Evolutionary conservation across 768 basidiomycete species (phyloP).

Genomic region (Pseudohyphozyma bogoriensis): DNA sequence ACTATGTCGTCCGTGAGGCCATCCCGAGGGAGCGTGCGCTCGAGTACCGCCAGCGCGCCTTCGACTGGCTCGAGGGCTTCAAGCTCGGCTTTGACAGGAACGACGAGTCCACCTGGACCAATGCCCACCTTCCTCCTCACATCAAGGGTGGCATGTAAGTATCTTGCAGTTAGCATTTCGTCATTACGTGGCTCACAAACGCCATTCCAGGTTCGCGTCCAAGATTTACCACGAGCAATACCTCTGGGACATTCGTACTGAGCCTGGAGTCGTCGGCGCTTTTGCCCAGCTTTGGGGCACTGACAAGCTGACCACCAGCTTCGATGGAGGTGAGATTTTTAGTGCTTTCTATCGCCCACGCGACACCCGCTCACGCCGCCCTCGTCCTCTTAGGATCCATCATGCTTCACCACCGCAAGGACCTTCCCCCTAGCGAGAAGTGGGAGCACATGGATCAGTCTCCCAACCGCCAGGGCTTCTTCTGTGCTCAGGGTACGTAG

Average conservation of each 20-base stretch:
- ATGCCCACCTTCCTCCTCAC: slow-evolving; percentile 10
- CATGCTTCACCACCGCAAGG: neutral
- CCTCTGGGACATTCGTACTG: slow-evolving; percentile 21
- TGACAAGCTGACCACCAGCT: slow-evolving; percentile 33
- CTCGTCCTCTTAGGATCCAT: no score
- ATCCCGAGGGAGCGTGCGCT: slow-evolving; percentile 28
- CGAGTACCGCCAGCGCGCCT: slow-evolving; percentile 21
- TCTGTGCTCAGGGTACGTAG: slow-evolving; percentile 3
- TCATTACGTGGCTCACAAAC: no score
- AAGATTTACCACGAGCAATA: slow-evolving; percentile 11
- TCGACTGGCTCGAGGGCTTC: slow-evolving; percentile 29
- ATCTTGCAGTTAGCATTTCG: no score
- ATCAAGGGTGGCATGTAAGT: slow-evolving; percentile 33
- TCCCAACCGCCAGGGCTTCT: slow-evolving; percentile 17
- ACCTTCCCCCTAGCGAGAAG: neutral
- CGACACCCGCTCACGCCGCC: neutral
- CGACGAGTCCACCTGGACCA: slow-evolving; percentile 28
- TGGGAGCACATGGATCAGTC: slow-evolving; percentile 25
- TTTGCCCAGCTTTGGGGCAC: slow-evolving; percentile 35
- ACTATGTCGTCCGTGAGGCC: slow-evolving; percentile 29
- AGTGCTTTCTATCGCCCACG: slow-evolving; percentile 5
- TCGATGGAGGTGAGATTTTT: slow-evolving; percentile 28
- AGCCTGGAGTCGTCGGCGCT: slow-evolving; percentile 30
- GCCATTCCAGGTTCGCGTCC: no score
- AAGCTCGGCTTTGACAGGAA: slow-evolving; percentile 30